These are phyloP conservation scores for Myrmaecium sp. DNA, from an alignment of 2,329 filamentous ascomycete species.

Conservation along the genomic window DNA sequence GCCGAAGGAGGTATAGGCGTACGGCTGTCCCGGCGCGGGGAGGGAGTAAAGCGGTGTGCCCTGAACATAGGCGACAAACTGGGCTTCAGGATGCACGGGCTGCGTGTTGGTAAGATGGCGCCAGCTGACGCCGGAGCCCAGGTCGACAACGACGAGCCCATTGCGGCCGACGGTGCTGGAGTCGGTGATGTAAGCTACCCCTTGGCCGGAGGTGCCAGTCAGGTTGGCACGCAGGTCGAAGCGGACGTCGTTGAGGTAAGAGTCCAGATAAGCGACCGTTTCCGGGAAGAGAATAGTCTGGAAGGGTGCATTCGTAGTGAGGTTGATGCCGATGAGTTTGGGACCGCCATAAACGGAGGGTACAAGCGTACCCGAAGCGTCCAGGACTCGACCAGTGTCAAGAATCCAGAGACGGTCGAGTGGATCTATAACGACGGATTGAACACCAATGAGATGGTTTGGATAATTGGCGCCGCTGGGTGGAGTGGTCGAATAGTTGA, in stretches of 20 bases:
- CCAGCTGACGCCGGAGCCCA: conserved; percentile 32
- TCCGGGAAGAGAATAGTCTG: conserved; percentile 34
- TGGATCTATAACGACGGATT: conserved; percentile 35
- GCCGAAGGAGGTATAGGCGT: conserved; percentile 26
- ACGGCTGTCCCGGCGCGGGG: conserved; percentile 15
- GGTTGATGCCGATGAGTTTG: conserved; percentile 32
- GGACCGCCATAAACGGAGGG: conserved; percentile 27
- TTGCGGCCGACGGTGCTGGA: conserved; percentile 31
- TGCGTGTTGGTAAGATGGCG: conserved; percentile 28
- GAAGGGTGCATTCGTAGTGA: conserved; percentile 28
- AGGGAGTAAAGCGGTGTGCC: conserved; percentile 29
- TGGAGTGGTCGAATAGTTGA: conserved; percentile 33
- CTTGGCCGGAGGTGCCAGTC: conserved; percentile 23
- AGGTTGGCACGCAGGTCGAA: conserved; percentile 31
- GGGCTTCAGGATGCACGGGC: conserved; percentile 24
- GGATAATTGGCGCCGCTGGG: conserved; percentile 28
- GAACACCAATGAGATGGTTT: conserved; percentile 34
- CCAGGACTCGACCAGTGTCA: conserved; percentile 32
- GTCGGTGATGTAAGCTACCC: conserved; percentile 38
- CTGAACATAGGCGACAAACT: conserved; percentile 33
- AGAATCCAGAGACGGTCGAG: conserved; percentile 35
- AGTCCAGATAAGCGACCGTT: conserved; percentile 29
- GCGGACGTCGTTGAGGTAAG: conserved; percentile 37
- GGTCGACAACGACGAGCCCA: conserved; percentile 33
- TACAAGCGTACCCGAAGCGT: conserved; percentile 27